Evolutionary conservation across 2,329 filamentous ascomycete genomes (phyloP).

Genomic region (Colletotrichum cereale): DNA sequence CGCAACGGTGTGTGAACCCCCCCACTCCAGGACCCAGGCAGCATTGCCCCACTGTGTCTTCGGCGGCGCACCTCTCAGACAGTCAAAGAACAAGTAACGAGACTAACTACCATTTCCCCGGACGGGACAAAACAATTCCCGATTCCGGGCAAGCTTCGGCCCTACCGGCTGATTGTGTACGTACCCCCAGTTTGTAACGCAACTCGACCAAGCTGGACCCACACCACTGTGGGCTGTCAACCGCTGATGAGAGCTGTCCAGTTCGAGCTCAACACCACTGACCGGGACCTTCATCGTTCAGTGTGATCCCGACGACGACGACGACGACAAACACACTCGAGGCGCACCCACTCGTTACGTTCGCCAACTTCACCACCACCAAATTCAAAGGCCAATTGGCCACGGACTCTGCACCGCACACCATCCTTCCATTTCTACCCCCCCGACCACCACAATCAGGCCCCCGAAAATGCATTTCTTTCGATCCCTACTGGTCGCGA

Average conservation of each 20-base stretch:
- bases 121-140: constrained; percentile 2
- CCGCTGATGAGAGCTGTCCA: constrained; percentile 38
- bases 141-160: constrained; percentile 2
- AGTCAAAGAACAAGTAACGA: neutral
- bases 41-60: neutral
- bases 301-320: constrained; percentile 11
- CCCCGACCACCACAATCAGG: constrained; percentile 5
- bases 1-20: neutral
- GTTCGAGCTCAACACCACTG: constrained; percentile 22
- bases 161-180: neutral
- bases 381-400: constrained; percentile 31
- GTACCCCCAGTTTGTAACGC: neutral
- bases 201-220: constrained; percentile 1
- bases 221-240: constrained; percentile 23
- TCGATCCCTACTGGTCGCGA: constrained; percentile 70
- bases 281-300: neutral
- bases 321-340: neutral
- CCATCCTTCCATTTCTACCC: constrained; percentile 41
- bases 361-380: constrained; percentile 36
- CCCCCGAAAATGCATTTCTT: constrained; percentile 75
- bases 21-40: constrained; percentile 12
- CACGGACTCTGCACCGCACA: constrained; percentile 25
- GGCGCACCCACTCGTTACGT: constrained; percentile 21
- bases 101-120: neutral
- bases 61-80: neutral